Evolutionary conservation across 768 basidiomycete species (phyloP).

Genomic region (Leccinellum luteum): DNA sequence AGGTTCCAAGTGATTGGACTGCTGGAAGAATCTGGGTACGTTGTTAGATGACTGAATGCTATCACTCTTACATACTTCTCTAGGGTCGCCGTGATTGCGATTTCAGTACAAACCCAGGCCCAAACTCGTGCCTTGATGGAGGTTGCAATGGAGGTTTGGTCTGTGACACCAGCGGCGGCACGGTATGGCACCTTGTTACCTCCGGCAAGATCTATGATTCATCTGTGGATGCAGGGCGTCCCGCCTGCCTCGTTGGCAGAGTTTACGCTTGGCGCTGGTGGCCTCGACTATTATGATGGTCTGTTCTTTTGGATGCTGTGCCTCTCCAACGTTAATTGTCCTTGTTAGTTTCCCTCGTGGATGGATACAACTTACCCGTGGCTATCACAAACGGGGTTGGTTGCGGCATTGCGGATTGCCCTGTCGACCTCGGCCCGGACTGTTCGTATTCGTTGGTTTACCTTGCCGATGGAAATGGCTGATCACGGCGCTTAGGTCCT

Average conservation of each 20-base stretch:
- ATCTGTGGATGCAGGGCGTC: constrained; percentile 42
- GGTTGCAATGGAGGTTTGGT: constrained; percentile 69
- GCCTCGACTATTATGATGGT: constrained; percentile 63
- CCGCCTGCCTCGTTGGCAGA: constrained; percentile 71
- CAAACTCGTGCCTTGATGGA: constrained; percentile 58
- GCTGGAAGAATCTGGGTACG: constrained; percentile 63
- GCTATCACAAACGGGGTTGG: constrained; percentile 53
- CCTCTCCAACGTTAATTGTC: background rate
- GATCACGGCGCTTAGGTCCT: constrained; percentile 39
- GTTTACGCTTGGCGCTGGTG: constrained; percentile 53
- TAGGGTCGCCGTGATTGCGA: constrained; percentile 59
- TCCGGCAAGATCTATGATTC: background rate
- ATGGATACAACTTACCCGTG: constrained; percentile 64
- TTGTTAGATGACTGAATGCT: background rate
- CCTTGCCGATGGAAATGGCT: background rate
- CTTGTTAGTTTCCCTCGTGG: constrained; percentile 56
- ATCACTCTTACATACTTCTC: background rate
- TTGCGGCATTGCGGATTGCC: constrained; percentile 57
- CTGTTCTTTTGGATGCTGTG: background rate
- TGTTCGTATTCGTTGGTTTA: constrained; percentile 36
- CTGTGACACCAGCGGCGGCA: constrained; percentile 46
- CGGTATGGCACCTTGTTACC: constrained; percentile 28
- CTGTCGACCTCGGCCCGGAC: constrained; percentile 58
- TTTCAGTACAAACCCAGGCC: constrained; percentile 50
- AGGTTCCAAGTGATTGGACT: constrained; percentile 64